phyloP scores from a whole-genome alignment of 2,329 filamentous ascomycete species.

The Exophiala sp. region DNA sequence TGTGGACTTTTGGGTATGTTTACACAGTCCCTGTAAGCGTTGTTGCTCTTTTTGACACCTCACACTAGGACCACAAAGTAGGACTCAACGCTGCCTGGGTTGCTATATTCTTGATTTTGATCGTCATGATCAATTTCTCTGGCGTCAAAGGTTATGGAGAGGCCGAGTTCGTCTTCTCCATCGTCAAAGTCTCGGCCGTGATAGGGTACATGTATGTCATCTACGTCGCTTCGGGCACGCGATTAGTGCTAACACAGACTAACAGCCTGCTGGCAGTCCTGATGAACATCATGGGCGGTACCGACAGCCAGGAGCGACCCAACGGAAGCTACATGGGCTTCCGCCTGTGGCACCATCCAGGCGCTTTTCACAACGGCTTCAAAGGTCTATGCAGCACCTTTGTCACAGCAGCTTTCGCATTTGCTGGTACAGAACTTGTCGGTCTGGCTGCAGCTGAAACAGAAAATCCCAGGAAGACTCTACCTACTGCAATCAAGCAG shows the following conservation, averaged over 20 bases:
- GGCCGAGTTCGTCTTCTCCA: conserved; percentile 75
- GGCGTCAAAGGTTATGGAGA: conserved; percentile 82
- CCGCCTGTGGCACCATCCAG: conserved; percentile 61
- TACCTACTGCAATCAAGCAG: conserved; percentile 48
- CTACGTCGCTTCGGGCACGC: background rate
- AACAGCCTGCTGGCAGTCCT: conserved; percentile 74
- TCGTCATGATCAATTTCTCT: conserved; percentile 74
- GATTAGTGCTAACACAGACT: conserved; percentile 10
- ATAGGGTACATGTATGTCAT: conserved; percentile 72
- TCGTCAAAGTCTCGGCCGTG: conserved; percentile 76
- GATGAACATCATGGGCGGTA: conserved; percentile 61
- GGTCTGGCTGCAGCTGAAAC: conserved; percentile 54
- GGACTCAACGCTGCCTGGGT: conserved; percentile 49
- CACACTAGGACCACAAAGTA: conserved; percentile 27
- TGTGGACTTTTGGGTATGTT: conserved; percentile 64
- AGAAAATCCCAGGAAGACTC: conserved; percentile 49
- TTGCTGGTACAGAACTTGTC: conserved; percentile 54
- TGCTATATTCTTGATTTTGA: conserved; percentile 68
- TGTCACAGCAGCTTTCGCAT: conserved; percentile 56
- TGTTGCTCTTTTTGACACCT: background rate
- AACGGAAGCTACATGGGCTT: conserved; percentile 75
- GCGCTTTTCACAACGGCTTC: conserved; percentile 48
- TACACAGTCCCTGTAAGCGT: background rate
- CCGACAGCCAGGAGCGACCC: conserved; percentile 63
- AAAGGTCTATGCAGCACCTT: conserved; percentile 57